phyloP scores from a whole-genome alignment of 2,329 filamentous ascomycete genomes.

The Biscogniauxia mediterranea region DNA sequence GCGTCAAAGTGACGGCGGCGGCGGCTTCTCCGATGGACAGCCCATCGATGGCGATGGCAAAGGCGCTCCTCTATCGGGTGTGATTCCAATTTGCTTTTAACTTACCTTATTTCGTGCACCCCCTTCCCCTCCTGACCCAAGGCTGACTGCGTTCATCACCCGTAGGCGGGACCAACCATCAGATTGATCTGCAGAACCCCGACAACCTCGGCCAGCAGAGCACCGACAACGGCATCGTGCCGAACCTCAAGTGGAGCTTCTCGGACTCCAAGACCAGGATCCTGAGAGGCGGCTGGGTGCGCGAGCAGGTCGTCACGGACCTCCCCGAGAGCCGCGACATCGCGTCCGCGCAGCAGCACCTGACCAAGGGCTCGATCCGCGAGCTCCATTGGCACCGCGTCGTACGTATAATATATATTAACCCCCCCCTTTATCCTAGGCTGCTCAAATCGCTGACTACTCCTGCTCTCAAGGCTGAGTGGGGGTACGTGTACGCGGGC shows the following conservation, averaged over 20 bases:
- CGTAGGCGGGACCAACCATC: slow-evolving; percentile 61
- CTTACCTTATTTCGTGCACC: no score
- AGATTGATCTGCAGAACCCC: slow-evolving; percentile 61
- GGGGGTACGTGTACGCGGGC: slow-evolving; percentile 60
- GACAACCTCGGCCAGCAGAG: slow-evolving; percentile 60
- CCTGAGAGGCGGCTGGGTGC: slow-evolving; percentile 63
- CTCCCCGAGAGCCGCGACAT: slow-evolving; percentile 65
- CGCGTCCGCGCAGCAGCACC: slow-evolving; percentile 65
- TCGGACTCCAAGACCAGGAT: slow-evolving; percentile 64
- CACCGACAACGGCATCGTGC: slow-evolving; percentile 62
- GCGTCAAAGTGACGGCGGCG: slow-evolving; percentile 19
- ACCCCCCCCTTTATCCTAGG: neutral
- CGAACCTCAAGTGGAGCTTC: slow-evolving; percentile 69
- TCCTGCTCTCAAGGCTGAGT: slow-evolving; percentile 55
- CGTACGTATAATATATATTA: slow-evolving; percentile 39
- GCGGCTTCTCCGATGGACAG: slow-evolving; percentile 49
- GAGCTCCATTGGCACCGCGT: slow-evolving; percentile 68
- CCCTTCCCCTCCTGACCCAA: no score
- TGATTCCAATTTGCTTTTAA: slow-evolving; percentile 7
- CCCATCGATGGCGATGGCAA: slow-evolving; percentile 57
- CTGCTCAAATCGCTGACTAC: neutral
- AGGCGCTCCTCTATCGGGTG: slow-evolving; percentile 58
- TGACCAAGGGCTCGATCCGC: slow-evolving; percentile 63
- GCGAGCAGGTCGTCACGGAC: slow-evolving; percentile 66
- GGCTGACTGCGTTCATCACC: slow-evolving; percentile 2